Evolutionary conservation across 164 flowering plant genomes (phyloP).

Genomic region (Magnolia officinalis): DNA sequence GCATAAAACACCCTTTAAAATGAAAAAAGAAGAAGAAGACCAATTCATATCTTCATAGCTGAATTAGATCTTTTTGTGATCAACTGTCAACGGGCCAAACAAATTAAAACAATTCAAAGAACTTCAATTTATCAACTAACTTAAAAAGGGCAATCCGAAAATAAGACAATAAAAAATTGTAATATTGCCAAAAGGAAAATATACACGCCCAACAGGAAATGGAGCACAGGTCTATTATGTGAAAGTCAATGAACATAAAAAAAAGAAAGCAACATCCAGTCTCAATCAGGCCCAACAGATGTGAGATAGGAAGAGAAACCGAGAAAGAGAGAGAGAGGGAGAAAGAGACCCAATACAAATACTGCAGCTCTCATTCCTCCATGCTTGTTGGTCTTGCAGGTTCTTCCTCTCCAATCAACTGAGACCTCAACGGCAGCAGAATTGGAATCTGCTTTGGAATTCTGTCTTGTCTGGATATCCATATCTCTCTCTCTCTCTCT

Average conservation of each 20-base stretch:
- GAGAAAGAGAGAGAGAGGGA: neutral
- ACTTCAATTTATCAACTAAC: too few relatives aligned
- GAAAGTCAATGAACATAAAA: neutral
- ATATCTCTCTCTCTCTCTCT: too few relatives aligned
- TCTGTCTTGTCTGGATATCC: conserved; percentile 19
- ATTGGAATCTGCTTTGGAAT: conserved; percentile 20
- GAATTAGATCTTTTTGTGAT: too few relatives aligned
- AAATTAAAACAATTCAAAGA: too few relatives aligned
- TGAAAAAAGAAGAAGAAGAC: neutral
- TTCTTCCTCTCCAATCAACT: conserved; percentile 91
- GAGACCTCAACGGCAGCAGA: conserved; percentile 22
- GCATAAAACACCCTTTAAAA: conserved; percentile 1
- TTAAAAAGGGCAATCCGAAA: too few relatives aligned
- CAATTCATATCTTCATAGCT: neutral
- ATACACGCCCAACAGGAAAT: neutral
- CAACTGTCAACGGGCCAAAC: too few relatives aligned
- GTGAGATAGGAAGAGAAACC: neutral
- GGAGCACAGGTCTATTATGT: neutral
- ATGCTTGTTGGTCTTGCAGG: conserved; percentile 62
- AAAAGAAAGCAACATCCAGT: neutral
- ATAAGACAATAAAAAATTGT: too few relatives aligned
- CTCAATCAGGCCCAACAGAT: too few relatives aligned
- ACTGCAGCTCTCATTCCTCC: conserved; percentile 87
- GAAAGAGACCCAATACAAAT: conserved; percentile 68
- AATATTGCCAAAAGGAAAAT: neutral